A percentile compares a stretch with the other conserved stretches of the same genome.
Evolutionary conservation across 2,329 filamentous ascomycete species (phyloP).

Genomic region (Pyrenophora seminiperda): DNA sequence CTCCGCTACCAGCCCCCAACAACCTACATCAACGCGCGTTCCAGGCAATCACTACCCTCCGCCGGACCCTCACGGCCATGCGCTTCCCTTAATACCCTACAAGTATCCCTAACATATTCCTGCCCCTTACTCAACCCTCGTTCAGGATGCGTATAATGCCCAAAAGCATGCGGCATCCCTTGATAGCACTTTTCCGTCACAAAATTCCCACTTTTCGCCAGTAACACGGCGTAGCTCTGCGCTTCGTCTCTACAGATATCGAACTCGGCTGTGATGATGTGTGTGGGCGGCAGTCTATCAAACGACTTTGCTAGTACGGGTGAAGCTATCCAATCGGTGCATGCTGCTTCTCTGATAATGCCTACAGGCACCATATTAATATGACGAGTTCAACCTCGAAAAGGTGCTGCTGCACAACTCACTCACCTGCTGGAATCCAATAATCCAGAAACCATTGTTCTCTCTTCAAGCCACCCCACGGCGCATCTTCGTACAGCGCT

Average conservation of each 20-base stretch:
- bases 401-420: background rate
- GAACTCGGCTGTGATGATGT: slow-evolving; percentile 23
- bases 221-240: slow-evolving; percentile 15
- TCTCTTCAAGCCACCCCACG: slow-evolving; percentile 20
- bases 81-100: slow-evolving; percentile 6
- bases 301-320: slow-evolving; percentile 19
- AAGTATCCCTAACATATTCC: slow-evolving; percentile 22
- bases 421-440: slow-evolving; percentile 3
- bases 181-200: slow-evolving; percentile 17
- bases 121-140: slow-evolving; percentile 18
- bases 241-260: slow-evolving; percentile 24
- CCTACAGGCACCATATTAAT: background rate
- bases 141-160: slow-evolving; percentile 18
- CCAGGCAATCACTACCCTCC: background rate
- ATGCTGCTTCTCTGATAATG: slow-evolving; percentile 6
- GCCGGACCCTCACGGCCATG: background rate
- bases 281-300: slow-evolving; percentile 15
- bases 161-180: slow-evolving; percentile 21
- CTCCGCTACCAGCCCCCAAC: no score
- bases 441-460: slow-evolving; percentile 22
- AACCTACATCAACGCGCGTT: no score
- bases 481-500: slow-evolving; percentile 19
- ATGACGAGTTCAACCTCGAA: background rate
- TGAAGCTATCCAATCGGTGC: slow-evolving; percentile 21
- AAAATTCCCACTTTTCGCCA: slow-evolving; percentile 12